A percentile compares a stretch with the other conserved stretches of the same genome.
These are phyloP conservation scores for Helotiales sp. DNA, from an alignment of 2,329 filamentous ascomycete species.

Conservation along the genomic window DNA sequence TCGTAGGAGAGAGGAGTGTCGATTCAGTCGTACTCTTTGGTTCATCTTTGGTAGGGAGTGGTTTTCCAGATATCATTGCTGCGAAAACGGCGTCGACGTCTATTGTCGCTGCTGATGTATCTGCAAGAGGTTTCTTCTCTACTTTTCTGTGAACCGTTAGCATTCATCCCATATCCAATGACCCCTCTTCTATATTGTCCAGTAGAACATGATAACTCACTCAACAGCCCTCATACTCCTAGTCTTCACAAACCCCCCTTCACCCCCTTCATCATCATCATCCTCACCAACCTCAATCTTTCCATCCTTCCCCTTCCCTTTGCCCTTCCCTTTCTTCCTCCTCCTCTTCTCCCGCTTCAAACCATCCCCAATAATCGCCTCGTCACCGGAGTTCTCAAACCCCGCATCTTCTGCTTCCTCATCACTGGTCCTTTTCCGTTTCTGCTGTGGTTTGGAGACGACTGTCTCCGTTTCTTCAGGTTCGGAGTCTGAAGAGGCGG, in stretches of 20 bases:
- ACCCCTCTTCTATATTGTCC: too few relatives aligned
- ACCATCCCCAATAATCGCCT: slow-evolving; percentile 63
- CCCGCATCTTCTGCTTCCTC: slow-evolving; percentile 46
- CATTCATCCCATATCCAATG: too few relatives aligned
- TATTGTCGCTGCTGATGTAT: slow-evolving; percentile 51
- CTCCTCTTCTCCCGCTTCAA: slow-evolving; percentile 52
- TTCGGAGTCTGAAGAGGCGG: slow-evolving; percentile 49
- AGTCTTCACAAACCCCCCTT: slow-evolving; percentile 69
- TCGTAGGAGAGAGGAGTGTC: slow-evolving; percentile 4
- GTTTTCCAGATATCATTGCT: slow-evolving; percentile 56
- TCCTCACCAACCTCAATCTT: slow-evolving; percentile 45
- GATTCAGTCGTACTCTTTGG: slow-evolving; percentile 8
- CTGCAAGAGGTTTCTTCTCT: slow-evolving; percentile 30
- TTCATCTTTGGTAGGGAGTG: slow-evolving; percentile 10
- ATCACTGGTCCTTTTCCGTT: slow-evolving; percentile 37
- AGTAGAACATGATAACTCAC: too few relatives aligned
- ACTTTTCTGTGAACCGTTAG: slow-evolving; percentile 15
- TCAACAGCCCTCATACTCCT: slow-evolving; percentile 67
- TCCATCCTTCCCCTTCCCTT: slow-evolving; percentile 37
- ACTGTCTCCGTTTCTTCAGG: slow-evolving; percentile 38
- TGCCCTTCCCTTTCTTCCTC: slow-evolving; percentile 42
- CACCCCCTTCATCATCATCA: slow-evolving; percentile 64
- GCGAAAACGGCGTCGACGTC: slow-evolving; percentile 73
- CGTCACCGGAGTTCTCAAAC: slow-evolving; percentile 71
- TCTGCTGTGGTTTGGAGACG: slow-evolving; percentile 27